Conservation (phyloP, 2,329 filamentous ascomycete genomes). For the Aspergillus pseudoviridinutans region DNA sequence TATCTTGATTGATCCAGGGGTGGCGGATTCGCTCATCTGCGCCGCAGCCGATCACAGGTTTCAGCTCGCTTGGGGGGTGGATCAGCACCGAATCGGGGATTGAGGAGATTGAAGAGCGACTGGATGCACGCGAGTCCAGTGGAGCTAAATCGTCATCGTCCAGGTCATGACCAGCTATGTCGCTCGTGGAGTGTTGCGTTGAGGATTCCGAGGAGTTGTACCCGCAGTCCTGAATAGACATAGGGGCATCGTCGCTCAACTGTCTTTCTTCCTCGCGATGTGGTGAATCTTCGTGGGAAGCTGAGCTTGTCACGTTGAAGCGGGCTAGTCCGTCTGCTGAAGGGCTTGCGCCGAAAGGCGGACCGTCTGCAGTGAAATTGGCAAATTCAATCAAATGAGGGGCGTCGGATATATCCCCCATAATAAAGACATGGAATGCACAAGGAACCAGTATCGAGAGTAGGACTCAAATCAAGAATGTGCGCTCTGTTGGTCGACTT, state of each 20-base stretch:
- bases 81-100: constrained; percentile 37
- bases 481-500: background rate
- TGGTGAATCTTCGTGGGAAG: background rate
- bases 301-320: background rate
- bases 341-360: background rate
- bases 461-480: background rate
- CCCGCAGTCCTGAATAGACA: constrained; percentile 23
- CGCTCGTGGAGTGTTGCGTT: constrained; percentile 24
- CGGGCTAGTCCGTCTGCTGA: background rate
- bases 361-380: background rate
- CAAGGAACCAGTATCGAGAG: background rate
- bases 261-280: constrained; percentile 8
- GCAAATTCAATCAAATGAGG: background rate
- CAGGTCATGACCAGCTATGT: constrained; percentile 21
- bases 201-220: constrained; percentile 35
- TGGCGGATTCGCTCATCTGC: constrained; percentile 16
- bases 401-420: constrained; percentile 1
- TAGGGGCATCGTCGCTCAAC: constrained; percentile 16
- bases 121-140: constrained; percentile 30
- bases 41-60: constrained; percentile 15
- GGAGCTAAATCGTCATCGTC: constrained; percentile 25
- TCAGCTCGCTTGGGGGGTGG: constrained; percentile 26
- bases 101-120: constrained; percentile 41
- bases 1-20: constrained; percentile 16
- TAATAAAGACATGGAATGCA: background rate